Base-by-base conservation (phyloP, 1,284 basidiomycete species). In the Mycena sp. region DNA sequence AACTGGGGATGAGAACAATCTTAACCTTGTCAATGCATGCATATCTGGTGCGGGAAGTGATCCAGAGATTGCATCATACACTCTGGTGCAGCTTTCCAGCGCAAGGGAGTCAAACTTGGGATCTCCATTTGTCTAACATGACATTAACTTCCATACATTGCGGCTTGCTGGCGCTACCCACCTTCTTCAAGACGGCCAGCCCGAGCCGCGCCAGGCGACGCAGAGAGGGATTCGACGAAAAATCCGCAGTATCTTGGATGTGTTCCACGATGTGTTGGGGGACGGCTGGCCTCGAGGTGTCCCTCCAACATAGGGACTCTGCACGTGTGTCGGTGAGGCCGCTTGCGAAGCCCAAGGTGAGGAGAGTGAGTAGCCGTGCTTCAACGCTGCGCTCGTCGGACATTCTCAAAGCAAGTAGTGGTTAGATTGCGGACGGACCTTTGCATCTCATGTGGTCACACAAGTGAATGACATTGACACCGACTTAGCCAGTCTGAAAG, bases 351-450 rank as follows among this genome's bases (percentile, higher is more conserved):
- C 29, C 54, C 43, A 26, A 45, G 45, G 37, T 26, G 53, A 62
- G 60, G 14, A 62, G 28, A 25, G 29, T 12, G 25, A 62, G 60
- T 26, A 62, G 6, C n/a, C 40, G 51, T 28, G 46, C 53, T 30
- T 50, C 45, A 4, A 56, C 60, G 46, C 38, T 62, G 12, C 53
- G 60, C 45, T 55, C 60, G 45, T 62, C 60, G 46, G 60, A 62
- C 53, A 62, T 56, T 38, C 12, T 51, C 11, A 23, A 23, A 25
- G 9, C 6, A n/a, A n/a, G 43, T 10, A 25, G 43, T n/a, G n/a
- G n/a, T n/a, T n/a, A n/a, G n/a, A n/a, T n/a, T n/a, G n/a, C n/a
- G n/a, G n/a, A n/a, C n/a, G n/a, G n/a, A n/a, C n/a, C n/a, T n/a
- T n/a, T n/a, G n/a, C n/a, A n/a, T n/a, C n/a, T n/a, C n/a, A n/a